A percentile compares a stretch with the other conserved stretches of the same genome.
Evolutionary conservation across 2,329 filamentous ascomycete genomes (phyloP).

Genomic region (Bipolaris sorokiniana): DNA sequence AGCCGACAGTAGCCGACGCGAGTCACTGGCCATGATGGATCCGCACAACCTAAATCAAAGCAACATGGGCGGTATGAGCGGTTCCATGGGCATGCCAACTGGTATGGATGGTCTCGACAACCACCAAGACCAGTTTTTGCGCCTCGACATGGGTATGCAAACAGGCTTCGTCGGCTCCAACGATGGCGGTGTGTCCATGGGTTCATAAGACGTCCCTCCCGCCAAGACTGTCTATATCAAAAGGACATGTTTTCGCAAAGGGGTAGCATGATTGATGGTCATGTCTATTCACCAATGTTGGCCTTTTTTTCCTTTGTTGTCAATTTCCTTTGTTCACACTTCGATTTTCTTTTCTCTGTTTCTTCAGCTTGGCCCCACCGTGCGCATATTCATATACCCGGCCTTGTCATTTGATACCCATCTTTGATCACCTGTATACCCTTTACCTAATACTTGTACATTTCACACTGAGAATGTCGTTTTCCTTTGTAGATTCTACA

Average conservation of each 20-base stretch:
- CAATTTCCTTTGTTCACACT: constrained; percentile 9
- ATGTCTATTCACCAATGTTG: constrained; percentile 6
- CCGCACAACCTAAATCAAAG: constrained; percentile 31
- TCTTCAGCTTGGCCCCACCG: constrained; percentile 15
- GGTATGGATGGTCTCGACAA: constrained; percentile 45
- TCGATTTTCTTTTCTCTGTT: constrained; percentile 6
- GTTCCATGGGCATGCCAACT: constrained; percentile 29
- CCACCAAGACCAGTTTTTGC: constrained; percentile 41
- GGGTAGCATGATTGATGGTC: constrained; percentile 12
- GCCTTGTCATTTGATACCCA: constrained; percentile 15
- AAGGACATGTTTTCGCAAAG: constrained; percentile 9
- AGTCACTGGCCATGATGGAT: constrained; percentile 41
- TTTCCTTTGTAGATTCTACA: constrained; percentile 10
- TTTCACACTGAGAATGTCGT: not conserved
- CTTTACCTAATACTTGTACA: constrained; percentile 4
- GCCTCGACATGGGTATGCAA: constrained; percentile 42
- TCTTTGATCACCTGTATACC: constrained; percentile 5
- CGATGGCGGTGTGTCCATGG: constrained; percentile 29
- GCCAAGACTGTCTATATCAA: constrained; percentile 6
- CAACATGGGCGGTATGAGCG: constrained; percentile 18
- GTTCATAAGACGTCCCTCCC: constrained; percentile 8
- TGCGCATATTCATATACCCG: constrained; percentile 27
- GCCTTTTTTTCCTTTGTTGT: constrained; percentile 1
- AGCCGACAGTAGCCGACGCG: constrained; percentile 39
- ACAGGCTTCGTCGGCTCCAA: constrained; percentile 37